These are phyloP conservation scores for Pinus tabuliformis DNA, from an alignment of 75 land plant genomes.

Conservation along the genomic window DNA sequence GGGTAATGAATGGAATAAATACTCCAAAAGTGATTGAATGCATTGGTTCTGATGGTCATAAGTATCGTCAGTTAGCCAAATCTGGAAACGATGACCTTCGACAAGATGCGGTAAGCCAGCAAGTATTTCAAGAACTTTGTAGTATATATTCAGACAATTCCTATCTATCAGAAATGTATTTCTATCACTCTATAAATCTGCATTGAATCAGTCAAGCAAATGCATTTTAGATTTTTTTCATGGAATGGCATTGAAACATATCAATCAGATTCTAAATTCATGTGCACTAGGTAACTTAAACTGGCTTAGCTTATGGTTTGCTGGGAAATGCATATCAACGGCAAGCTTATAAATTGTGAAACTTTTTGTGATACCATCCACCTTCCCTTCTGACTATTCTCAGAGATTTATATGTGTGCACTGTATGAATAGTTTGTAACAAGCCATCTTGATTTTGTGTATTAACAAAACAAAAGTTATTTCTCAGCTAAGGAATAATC, in stretches of 20 bases:
- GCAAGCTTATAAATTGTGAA: neutral
- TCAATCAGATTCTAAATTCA: neutral
- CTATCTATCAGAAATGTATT: neutral
- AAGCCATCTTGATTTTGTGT: neutral
- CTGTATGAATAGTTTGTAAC: neutral
- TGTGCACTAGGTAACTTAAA: neutral
- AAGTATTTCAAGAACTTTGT: neutral
- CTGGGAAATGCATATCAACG: neutral
- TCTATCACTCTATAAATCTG: neutral
- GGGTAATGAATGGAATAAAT: constrained; percentile 98
- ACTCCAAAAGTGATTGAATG: constrained; percentile 98
- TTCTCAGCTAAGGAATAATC: too few relatives aligned
- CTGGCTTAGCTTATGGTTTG: neutral
- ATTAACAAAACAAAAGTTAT: neutral
- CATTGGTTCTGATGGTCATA: constrained; percentile 84
- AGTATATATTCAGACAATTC: neutral
- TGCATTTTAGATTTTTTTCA: neutral
- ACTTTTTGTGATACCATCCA: neutral
- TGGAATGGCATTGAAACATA: neutral
- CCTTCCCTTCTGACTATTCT: neutral
- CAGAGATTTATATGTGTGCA: neutral
- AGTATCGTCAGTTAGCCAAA: constrained; percentile 94
- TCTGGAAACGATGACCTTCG: constrained; percentile 99
- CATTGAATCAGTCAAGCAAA: neutral
- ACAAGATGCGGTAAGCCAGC: constrained; percentile 93